Percentiles rank a stretch among this genome's conserved stretches.
Evolutionary conservation across 2,329 filamentous ascomycete genomes (phyloP).

Genomic region (Paradendryphiella salina): DNA sequence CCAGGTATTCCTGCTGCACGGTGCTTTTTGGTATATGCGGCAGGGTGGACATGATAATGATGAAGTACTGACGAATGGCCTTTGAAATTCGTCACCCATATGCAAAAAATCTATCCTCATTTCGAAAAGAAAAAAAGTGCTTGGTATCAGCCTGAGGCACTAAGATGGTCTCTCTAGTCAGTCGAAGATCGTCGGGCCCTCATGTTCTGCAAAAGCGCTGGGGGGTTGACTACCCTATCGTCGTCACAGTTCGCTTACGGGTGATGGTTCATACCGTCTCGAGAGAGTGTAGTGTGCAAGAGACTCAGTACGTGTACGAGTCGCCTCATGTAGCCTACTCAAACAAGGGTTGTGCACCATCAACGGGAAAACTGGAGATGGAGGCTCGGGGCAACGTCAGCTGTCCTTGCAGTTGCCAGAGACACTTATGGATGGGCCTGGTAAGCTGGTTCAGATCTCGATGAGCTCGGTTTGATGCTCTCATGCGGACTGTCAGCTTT

Average conservation of each 20-base stretch:
- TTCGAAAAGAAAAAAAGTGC: neutral
- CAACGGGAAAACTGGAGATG: no score
- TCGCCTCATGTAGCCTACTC: no score
- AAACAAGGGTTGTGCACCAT: no score
- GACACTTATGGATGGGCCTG: no score
- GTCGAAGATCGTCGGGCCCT: neutral
- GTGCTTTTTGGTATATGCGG: neutral
- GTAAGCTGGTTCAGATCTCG: no score
- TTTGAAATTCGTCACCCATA: neutral
- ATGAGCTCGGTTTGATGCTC: no score
- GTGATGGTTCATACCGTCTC: neutral
- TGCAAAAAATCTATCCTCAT: neutral
- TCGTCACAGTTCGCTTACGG: neutral
- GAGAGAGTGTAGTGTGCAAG: neutral
- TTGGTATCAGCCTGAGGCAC: neutral
- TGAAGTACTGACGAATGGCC: neutral
- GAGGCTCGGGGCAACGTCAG: conserved; percentile 6
- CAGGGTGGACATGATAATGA: neutral
- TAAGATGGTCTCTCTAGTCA: neutral
- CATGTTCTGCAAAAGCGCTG: neutral
- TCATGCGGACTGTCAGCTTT: neutral
- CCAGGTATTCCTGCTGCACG: neutral
- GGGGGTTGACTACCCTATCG: neutral
- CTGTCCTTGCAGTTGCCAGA: conserved; percentile 6
- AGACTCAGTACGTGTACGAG: neutral